Evolutionary conservation across 129 eudicot species (phyloP).

Genomic region (Kitagawia praeruptora): DNA sequence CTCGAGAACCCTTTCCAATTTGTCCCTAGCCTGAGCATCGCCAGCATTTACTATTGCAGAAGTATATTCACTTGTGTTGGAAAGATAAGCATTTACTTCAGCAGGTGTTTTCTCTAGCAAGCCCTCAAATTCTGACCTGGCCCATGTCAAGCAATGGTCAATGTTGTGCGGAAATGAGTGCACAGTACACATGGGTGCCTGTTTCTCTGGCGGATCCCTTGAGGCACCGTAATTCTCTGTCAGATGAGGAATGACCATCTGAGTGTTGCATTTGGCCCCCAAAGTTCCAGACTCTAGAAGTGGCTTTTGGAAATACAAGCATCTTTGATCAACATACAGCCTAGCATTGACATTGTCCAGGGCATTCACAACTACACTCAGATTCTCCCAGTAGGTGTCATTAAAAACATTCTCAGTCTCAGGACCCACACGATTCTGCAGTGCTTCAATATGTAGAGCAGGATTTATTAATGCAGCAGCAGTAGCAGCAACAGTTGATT

Average conservation of each 20-base stretch:
- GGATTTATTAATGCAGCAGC: slow-evolving; percentile 73
- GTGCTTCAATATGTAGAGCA: slow-evolving; percentile 59
- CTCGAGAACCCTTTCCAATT: slow-evolving; percentile 65
- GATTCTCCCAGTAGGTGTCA: slow-evolving; percentile 83
- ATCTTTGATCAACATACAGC: slow-evolving; percentile 83
- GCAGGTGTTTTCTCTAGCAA: slow-evolving; percentile 85
- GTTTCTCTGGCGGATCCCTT: slow-evolving; percentile 90
- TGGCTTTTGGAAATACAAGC: slow-evolving; percentile 89
- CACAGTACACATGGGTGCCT: slow-evolving; percentile 92
- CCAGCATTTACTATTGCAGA: slow-evolving; percentile 69
- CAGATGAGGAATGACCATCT: slow-evolving; percentile 86
- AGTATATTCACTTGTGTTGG: slow-evolving; percentile 57
- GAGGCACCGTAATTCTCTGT: slow-evolving; percentile 96
- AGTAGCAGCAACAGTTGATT: slow-evolving; percentile 88
- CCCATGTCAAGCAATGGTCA: slow-evolving; percentile 96
- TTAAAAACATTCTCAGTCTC: slow-evolving; percentile 74
- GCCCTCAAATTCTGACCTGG: slow-evolving; percentile 94
- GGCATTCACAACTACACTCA: slow-evolving; percentile 61
- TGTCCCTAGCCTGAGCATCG: slow-evolving; percentile 87
- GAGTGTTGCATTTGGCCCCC: slow-evolving; percentile 92
- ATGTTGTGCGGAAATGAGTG: slow-evolving; percentile 93
- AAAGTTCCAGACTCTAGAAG: slow-evolving; percentile 88
- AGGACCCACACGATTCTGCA: slow-evolving; percentile 93
- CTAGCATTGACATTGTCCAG: slow-evolving; percentile 89
- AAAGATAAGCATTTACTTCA: slow-evolving; percentile 77